Base-by-base conservation (phyloP, 768 basidiomycete species). In the Guyanaporus albipodus region DNA sequence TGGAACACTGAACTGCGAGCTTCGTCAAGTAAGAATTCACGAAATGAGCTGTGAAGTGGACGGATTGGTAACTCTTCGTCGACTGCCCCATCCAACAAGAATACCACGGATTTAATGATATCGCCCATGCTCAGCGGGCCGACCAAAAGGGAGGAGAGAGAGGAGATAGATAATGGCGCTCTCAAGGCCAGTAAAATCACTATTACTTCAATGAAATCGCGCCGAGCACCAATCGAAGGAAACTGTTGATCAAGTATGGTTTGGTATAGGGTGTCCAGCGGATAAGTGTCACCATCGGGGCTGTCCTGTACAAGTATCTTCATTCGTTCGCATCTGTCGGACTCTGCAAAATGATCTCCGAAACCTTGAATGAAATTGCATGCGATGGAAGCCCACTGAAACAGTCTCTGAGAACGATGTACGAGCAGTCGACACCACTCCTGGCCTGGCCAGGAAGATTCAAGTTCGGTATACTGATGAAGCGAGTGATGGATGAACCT, bases 31-130 rank as follows among this genome's bases (percentile, higher is more conserved):
- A 70, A 46, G 42, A 64, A 72, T 36, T 72, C 70, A 4, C 50
- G 50, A 39, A 71, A 70, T 3, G 70, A 70, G 15, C 63, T 56
- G 44, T 71, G 70, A 15, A 70, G 58, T 2, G 63, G 56, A 5
- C 54, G 58, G 33, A 69, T 56, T 10, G 56, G 57, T 31, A 54
- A 56, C 10, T 43, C 28, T 27, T 52, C 38, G 5, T 55, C 41
- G 10, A 44, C 18, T 4, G 46, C 38, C n/a, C 64, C 61, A 14
- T 57, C 59, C 4, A 67, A 41, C 26, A 65, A 38, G 2, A 59
- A 55, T 15, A 54, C 62, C 32, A 63, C 31, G 2, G 45, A 49
- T 33, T 42, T 44, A n/a, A 67, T 39, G 33, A 61, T 54, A 17
- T 49, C 48, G 23, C 45, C 48, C 15, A 58, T 45, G 6, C 40